phyloP scores from a whole-genome alignment of 176 grass and related monocot species.

The Saccharum officinarum region DNA sequence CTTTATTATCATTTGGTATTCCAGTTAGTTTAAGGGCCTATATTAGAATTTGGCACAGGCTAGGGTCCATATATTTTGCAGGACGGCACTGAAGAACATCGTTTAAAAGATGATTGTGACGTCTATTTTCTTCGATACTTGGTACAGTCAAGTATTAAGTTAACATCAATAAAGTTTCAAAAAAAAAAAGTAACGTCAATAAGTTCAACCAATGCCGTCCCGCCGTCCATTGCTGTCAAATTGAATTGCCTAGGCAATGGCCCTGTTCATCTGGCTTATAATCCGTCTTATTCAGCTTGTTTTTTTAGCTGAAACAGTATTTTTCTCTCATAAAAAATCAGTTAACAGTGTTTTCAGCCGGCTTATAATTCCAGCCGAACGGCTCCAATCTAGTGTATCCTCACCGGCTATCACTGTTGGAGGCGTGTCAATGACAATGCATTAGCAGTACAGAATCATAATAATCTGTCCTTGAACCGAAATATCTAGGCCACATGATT shows the following conservation, averaged over 20 bases:
- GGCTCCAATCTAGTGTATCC: conserved; percentile 19
- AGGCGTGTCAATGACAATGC: neutral
- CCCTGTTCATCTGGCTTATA: too few relatives aligned
- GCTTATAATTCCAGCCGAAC: too few relatives aligned
- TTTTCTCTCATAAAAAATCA: too few relatives aligned
- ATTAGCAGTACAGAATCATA: conserved; percentile 14
- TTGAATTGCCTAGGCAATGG: neutral
- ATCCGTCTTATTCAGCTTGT: too few relatives aligned
- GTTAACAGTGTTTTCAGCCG: too few relatives aligned
- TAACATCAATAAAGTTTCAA: neutral
- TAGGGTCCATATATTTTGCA: neutral
- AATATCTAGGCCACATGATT: neutral
- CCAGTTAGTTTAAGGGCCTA: neutral
- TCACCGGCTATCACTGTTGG: neutral
- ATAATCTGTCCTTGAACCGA: neutral
- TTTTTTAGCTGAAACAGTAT: too few relatives aligned
- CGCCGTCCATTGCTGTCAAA: conserved; percentile 10
- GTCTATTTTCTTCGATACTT: neutral
- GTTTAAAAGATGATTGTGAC: conserved; percentile 29
- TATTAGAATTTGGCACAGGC: neutral
- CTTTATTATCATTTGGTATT: neutral
- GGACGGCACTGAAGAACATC: neutral
- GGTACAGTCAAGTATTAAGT: conserved; percentile 24
- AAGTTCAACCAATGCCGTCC: conserved; percentile 10
- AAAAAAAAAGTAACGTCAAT: neutral